These are phyloP conservation scores for Nakataea oryzae DNA, from an alignment of 2,329 filamentous ascomycete genomes.

Conservation along the genomic window DNA sequence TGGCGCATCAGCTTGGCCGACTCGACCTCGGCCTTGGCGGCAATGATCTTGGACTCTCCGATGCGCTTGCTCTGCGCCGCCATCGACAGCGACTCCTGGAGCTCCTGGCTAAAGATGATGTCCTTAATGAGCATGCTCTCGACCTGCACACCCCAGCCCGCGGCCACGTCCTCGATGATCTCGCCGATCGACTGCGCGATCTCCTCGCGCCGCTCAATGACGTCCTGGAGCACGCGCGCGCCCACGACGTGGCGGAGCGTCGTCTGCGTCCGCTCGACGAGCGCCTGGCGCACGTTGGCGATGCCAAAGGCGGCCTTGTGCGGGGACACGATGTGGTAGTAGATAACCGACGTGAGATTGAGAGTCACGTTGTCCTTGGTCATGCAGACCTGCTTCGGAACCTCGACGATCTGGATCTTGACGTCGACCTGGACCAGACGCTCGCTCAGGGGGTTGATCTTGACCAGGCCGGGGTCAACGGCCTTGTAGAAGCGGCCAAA, in stretches of 20 bases:
- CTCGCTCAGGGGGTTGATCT: conserved; percentile 94
- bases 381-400: conserved; percentile 96
- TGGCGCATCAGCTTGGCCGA: conserved; percentile 87
- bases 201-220: conserved; percentile 96
- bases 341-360: conserved; percentile 91
- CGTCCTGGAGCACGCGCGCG: conserved; percentile 89
- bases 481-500: conserved; percentile 93
- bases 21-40: conserved; percentile 93
- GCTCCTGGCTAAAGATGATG: conserved; percentile 90
- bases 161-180: conserved; percentile 93
- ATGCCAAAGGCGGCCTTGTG: conserved; percentile 98
- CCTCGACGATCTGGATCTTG: conserved; percentile 97
- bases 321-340: conserved; percentile 92
- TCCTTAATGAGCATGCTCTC: conserved; percentile 99
- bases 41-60: conserved; percentile 96
- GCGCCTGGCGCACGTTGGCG: conserved; percentile 86
- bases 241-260: conserved; percentile 90
- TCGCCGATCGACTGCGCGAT: conserved; percentile 90
- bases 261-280: conserved; percentile 95
- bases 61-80: conserved; percentile 97
- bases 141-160: conserved; percentile 89
- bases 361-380: conserved; percentile 98
- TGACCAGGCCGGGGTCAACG: conserved; percentile 92
- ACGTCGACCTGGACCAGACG: conserved; percentile 86
- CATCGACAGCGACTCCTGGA: conserved; percentile 96